Evolutionary conservation across 2,329 filamentous ascomycete genomes (phyloP).

Genomic region (Ophiostoma populinum): DNA sequence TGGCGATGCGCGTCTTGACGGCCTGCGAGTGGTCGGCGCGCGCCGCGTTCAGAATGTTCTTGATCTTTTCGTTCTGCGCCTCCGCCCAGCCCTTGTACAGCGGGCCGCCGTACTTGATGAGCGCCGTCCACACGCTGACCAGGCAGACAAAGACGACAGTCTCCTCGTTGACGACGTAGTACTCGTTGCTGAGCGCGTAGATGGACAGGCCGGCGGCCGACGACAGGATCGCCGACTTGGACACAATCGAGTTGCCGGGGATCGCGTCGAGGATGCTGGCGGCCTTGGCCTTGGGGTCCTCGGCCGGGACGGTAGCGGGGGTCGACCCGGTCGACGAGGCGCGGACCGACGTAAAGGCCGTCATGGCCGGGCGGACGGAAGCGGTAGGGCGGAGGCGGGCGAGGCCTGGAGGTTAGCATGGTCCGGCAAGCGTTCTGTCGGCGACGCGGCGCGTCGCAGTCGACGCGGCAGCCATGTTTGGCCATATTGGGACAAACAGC

Average conservation of each 20-base stretch:
- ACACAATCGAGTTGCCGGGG: conserved; percentile 79
- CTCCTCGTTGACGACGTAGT: conserved; percentile 99
- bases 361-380: conserved; percentile 17
- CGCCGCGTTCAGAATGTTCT: conserved; percentile 84
- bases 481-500: no score
- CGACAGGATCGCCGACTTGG: conserved; percentile 94
- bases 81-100: conserved; percentile 87
- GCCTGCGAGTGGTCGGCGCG: conserved; percentile 88
- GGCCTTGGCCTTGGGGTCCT: conserved; percentile 93
- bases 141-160: conserved; percentile 86
- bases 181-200: conserved; percentile 97
- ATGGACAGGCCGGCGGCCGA: conserved; percentile 77
- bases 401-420: conserved; percentile 5
- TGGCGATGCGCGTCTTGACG: conserved; percentile 85
- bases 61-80: conserved; percentile 78
- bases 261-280: conserved; percentile 87
- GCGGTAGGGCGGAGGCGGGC: conserved; percentile 11
- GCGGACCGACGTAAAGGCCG: conserved; percentile 50
- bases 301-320: conserved; percentile 50
- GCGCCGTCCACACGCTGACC: conserved; percentile 77
- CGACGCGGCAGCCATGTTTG: no score
- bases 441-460: no score
- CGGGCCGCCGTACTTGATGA: conserved; percentile 88
- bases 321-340: conserved; percentile 37
- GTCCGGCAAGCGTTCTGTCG: background rate